Conservation (phyloP, 2,329 filamentous ascomycete genomes). For the Fusarium goolgardi region DNA sequence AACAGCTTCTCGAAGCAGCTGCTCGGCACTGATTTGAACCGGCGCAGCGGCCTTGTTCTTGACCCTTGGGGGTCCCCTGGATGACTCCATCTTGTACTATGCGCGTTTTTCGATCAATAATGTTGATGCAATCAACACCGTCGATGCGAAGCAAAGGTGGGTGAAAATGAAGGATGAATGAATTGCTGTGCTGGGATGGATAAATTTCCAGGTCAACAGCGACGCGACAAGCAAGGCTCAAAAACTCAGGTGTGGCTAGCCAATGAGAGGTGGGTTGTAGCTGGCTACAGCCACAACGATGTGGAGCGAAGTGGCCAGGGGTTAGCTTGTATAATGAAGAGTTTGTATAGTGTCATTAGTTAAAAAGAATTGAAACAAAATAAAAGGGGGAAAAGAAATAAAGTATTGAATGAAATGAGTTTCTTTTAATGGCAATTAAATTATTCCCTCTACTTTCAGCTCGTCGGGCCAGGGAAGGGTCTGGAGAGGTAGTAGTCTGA, state of each 20-base stretch:
- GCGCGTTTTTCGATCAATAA: background rate
- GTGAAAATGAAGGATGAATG: slow-evolving; percentile 7
- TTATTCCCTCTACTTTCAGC: background rate
- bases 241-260: slow-evolving; percentile 42
- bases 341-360: no score
- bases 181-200: background rate
- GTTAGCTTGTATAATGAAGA: no score
- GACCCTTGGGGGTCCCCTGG: slow-evolving; percentile 91
- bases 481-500: background rate
- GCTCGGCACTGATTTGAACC: slow-evolving; percentile 93
- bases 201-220: slow-evolving; percentile 26
- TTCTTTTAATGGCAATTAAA: no score
- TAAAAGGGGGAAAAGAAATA: background rate
- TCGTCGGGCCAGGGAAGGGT: background rate
- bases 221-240: slow-evolving; percentile 43
- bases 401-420: no score
- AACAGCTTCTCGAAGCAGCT: slow-evolving; percentile 95
- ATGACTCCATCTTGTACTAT: slow-evolving; percentile 80
- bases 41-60: slow-evolving; percentile 98
- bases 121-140: background rate
- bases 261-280: slow-evolving; percentile 4
- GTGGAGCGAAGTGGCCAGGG: background rate
- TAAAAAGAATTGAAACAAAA: background rate
- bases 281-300: background rate
- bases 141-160: background rate